Evolutionary conservation across 139 green algal genomes (phyloP).

Genomic region (Chlamydomonas incerta): DNA sequence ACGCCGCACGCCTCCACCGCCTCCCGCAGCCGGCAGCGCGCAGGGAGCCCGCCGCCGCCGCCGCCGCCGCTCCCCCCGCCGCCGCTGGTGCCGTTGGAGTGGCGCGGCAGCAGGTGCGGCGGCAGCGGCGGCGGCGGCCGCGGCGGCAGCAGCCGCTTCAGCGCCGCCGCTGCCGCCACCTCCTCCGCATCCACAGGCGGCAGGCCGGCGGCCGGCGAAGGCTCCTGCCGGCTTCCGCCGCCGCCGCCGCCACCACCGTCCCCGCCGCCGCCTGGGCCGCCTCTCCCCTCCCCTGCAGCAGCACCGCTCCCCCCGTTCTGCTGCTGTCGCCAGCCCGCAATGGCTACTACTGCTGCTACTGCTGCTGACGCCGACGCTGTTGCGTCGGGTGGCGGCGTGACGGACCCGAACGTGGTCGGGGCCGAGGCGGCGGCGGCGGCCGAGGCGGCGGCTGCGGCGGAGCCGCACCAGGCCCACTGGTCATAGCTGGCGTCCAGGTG

Average conservation of each 20-base stretch:
- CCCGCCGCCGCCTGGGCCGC: neutral
- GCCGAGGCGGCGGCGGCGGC: neutral
- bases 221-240: no score
- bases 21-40: neutral
- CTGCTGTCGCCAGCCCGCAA: neutral
- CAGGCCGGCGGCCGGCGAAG: no score
- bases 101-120: no score
- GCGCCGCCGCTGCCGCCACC: no score
- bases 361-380: no score
- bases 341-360: neutral
- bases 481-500: neutral
- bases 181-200: no score
- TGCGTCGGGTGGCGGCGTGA: no score
- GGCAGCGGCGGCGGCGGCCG: no score
- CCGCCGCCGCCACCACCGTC: neutral
- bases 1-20: neutral
- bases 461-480: neutral
- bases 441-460: no score
- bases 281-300: neutral
- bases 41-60: neutral
- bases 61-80: neutral
- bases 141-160: no score
- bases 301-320: neutral
- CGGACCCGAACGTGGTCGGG: neutral
- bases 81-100: neutral